Evolutionary conservation across 2,329 filamentous ascomycete species (phyloP).

Genomic region (Mycosphaerella arachidis): DNA sequence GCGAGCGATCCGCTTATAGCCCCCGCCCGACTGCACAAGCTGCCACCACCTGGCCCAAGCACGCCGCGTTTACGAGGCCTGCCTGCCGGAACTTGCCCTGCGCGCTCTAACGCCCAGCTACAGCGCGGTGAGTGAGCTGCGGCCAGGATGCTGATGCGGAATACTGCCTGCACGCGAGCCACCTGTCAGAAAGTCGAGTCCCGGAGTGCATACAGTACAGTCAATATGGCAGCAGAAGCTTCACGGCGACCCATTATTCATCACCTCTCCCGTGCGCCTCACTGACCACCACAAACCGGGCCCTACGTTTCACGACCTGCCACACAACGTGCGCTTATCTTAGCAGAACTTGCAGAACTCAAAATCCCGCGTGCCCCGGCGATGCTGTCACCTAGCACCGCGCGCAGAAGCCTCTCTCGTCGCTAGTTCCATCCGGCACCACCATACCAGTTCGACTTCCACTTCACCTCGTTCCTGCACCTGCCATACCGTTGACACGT

Average conservation of each 20-base stretch:
- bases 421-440: background rate
- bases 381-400: background rate
- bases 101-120: background rate
- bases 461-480: background rate
- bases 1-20: slow-evolving; percentile 1
- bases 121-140: background rate
- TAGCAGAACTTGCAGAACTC: background rate
- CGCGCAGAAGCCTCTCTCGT: background rate
- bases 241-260: background rate
- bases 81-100: background rate
- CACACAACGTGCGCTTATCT: slow-evolving; percentile 1
- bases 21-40: background rate
- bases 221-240: too few species aligned
- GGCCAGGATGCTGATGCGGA: background rate
- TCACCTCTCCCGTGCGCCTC: background rate
- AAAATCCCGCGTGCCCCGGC: background rate
- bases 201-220: background rate
- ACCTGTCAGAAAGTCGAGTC: background rate
- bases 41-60: background rate
- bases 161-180: background rate
- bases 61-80: background rate
- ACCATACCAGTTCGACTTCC: background rate
- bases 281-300: background rate
- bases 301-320: background rate
- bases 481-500: background rate